phyloP scores from a whole-genome alignment of 2,329 filamentous ascomycete genomes.

The Alternaria novae-zelandiae region DNA sequence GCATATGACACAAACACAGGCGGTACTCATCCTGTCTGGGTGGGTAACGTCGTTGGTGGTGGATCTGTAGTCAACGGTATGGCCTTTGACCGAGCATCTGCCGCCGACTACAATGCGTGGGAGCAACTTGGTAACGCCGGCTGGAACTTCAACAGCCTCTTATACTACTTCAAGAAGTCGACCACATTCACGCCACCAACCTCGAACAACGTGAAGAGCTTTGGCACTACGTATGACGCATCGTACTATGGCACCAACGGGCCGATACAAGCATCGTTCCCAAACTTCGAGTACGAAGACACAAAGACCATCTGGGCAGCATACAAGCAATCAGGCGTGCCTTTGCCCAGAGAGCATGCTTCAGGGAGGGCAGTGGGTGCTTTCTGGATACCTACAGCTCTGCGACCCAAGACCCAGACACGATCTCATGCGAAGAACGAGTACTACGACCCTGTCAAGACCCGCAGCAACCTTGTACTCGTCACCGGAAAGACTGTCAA shows the following conservation, averaged over 20 bases:
- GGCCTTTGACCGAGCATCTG: conserved; percentile 46
- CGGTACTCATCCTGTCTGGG: conserved; percentile 21
- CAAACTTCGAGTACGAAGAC: conserved; percentile 33
- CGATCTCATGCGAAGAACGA: conserved; percentile 43
- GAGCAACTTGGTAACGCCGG: conserved; percentile 63
- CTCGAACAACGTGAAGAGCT: conserved; percentile 16
- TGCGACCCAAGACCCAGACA: conserved; percentile 35
- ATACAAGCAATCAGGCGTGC: conserved; percentile 24
- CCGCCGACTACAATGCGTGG: conserved; percentile 60
- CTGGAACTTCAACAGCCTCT: conserved; percentile 40
- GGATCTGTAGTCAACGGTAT: conserved; percentile 49
- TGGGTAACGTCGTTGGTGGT: conserved; percentile 44
- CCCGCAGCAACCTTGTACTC: conserved; percentile 30
- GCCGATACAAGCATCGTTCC: conserved; percentile 32
- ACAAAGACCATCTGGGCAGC: conserved; percentile 28
- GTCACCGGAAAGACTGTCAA: conserved; percentile 31
- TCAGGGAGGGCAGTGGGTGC: conserved; percentile 35
- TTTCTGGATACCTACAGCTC: conserved; percentile 38
- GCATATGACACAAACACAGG: conserved; percentile 25
- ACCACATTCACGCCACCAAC: conserved; percentile 32
- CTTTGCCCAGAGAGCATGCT: conserved; percentile 33
- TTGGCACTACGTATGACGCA: conserved; percentile 34
- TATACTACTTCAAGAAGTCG: conserved; percentile 41
- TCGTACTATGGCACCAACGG: conserved; percentile 33
- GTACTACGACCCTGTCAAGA: conserved; percentile 32